A percentile compares a stretch with the other conserved stretches of the same genome.
These are phyloP conservation scores for Daldinia loculata DNA, from an alignment of 495 filamentous ascomycete genomes.

Conservation along the genomic window DNA sequence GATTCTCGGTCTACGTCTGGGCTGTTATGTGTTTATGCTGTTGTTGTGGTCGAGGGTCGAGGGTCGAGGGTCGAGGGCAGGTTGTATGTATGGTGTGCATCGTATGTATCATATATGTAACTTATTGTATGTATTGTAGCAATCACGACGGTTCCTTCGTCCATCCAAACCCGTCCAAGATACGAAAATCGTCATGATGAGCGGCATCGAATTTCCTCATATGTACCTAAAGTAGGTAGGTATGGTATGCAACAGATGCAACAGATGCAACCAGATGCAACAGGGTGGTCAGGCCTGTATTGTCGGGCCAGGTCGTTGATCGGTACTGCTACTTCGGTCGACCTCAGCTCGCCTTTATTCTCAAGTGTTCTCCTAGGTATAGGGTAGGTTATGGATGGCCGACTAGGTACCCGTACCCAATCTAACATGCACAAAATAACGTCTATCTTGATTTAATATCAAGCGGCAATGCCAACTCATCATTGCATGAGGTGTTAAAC, in stretches of 20 bases:
- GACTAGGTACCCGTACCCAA: conserved; percentile 47
- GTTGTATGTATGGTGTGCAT: background rate
- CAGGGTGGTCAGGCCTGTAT: conserved; percentile 35
- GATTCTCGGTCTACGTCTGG: conserved; percentile 9
- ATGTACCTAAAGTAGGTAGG: conserved; percentile 23
- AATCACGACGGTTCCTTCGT: conserved; percentile 38
- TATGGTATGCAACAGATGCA: background rate
- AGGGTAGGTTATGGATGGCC: too few relatives aligned
- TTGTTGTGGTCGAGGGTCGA: background rate
- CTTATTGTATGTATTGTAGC: conserved; percentile 32
- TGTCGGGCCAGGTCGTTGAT: conserved; percentile 29
- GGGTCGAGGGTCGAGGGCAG: background rate
- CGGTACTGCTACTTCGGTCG: conserved; percentile 38
- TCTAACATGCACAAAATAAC: conserved; percentile 62
- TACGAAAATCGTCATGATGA: conserved; percentile 43
- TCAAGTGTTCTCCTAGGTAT: conserved; percentile 8
- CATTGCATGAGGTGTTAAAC: conserved; percentile 75
- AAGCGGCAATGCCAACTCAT: conserved; percentile 88
- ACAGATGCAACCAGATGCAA: conserved; percentile 1
- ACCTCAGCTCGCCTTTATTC: background rate
- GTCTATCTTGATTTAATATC: conserved; percentile 68
- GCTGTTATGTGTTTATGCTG: background rate
- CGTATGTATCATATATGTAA: too few relatives aligned
- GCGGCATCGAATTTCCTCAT: conserved; percentile 43
- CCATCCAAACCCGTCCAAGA: conserved; percentile 9